Base-by-base conservation (phyloP, 148 eudicot genomes). In the Silene uniflora region DNA sequence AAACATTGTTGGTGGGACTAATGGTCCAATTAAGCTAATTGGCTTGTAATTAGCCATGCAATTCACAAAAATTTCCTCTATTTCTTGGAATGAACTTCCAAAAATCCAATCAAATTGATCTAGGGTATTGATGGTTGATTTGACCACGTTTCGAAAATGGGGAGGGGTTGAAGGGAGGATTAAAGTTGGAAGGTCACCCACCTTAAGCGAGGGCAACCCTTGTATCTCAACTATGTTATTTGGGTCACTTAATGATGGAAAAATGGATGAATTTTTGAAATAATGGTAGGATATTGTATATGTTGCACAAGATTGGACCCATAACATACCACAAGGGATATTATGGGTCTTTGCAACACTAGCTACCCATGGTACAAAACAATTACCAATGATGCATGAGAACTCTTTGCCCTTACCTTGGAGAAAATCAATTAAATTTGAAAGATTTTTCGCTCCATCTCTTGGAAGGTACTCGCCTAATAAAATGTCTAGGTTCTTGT, bases 341-440 rank as follows among this genome's bases (percentile, higher is more conserved):
- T 63, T 61, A 42, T 82, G 82, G 5, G 25, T 49, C 0, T 54
- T 73, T 0, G 86, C 86, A 66, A 85, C 86, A 61, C 56, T 78
- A 56, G 77, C 76, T 39, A 83, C 84, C 88, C 88, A 85, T 13
- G 86, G 88, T 4, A 85, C 77, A 71, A 85, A 85, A 22, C 76
- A 64, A 76, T 81, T 83, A 61, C 46, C 55, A 24, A 85, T 69
- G 0, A 85, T 76, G 75, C 86, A 85, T 0, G 84, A 66, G 42
- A 80, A 81, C 29, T 62, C 66, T 21, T 46, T 81, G 12, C 82
- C 82, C 11, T 78, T 78, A 2, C 14, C 71, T 12, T 71, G 71
- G 24, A 80, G 62, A 0, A 32, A 23, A 52, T 35, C 39, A 67
- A 85, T 70, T 42, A 73, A 78, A 22, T 27, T 35, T n/a, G 82